Base-by-base conservation (phyloP, 371 early-diverging fungal species). In the Umbelopsis sp. region DNA sequence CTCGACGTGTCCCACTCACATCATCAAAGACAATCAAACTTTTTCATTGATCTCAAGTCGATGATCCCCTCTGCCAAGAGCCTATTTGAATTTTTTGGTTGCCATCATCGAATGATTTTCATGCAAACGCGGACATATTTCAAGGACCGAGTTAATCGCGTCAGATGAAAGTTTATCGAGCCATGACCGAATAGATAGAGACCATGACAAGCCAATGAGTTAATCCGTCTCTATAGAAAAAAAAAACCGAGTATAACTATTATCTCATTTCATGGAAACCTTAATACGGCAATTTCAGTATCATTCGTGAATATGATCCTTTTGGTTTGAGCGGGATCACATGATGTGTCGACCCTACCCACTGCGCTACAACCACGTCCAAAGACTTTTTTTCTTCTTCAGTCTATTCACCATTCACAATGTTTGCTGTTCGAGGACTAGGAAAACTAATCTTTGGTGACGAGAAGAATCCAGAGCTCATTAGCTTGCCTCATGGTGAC, bases 391-490 rank as follows among this genome's bases (percentile, higher is more conserved):
- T 6, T 57, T 18, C n/a, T 25, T 35, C 35, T 18, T 12, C 57
- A 29, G 37, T 57, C 35, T 51, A 9, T 12, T 16, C 48, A 48
- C 48, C 52, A 57, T 35, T 16, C 16, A 11, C 8, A 18, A 57
- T 57, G 57, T 57, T 57, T 57, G 57, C 57, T 29, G 35, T 57
- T 37, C 57, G 57, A 29, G 57, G 57, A 35, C 29, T 57, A 57
- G 57, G 57, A 57, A 57, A 57, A 18, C 57, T 57, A 8, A 57
- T 57, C 35, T 57, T 57, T 35, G 57, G 57, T 18, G 57, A 57
- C 37, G 57, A 35, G 18, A 57, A 57, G 57, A 57, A 57, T 29
- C 12, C 37, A 16, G 57, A 57, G 37, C 57, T 57, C 14, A 57
- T 57, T 35, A 57, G n/a, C 8, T 14, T 57, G 7, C 57, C 57